Conservation (phyloP, 176 grass and related monocot species). For the Elymus sibiricus region DNA sequence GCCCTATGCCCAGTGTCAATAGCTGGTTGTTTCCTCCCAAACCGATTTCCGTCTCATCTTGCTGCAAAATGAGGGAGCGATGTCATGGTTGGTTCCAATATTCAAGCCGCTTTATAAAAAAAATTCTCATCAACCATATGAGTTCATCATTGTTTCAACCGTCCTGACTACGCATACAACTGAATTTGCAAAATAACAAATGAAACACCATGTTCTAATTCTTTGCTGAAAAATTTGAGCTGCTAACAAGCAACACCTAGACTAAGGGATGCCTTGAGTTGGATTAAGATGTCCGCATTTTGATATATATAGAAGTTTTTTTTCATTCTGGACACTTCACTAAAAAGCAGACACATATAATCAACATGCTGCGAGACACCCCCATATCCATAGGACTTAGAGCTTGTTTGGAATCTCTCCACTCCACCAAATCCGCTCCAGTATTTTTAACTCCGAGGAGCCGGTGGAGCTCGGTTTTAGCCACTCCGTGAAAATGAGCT, state of each 20-base stretch:
- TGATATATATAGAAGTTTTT: not conserved
- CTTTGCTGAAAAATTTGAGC: slow-evolving; percentile 1
- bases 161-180: not conserved
- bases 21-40: slow-evolving; percentile 81
- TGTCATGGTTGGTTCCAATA: not conserved
- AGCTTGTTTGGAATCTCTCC: too few species aligned
- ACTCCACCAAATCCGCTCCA: too few species aligned
- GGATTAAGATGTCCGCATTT: not conserved
- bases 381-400: not conserved
- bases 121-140: not conserved
- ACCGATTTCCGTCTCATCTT: slow-evolving; percentile 90
- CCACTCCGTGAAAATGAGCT: too few species aligned
- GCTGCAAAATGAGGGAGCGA: slow-evolving; percentile 47
- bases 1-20: slow-evolving; percentile 68
- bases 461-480: too few species aligned
- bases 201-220: not conserved
- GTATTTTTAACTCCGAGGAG: too few species aligned
- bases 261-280: not conserved
- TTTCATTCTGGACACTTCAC: not conserved
- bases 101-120: not conserved
- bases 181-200: not conserved
- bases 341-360: not conserved
- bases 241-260: not conserved
- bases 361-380: not conserved
- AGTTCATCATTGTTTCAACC: not conserved